A percentile compares a stretch with the other conserved stretches of the same genome.
phyloP scores from a whole-genome alignment of 192 early-diverging fungal genomes.

The Coemansia sp. region DNA sequence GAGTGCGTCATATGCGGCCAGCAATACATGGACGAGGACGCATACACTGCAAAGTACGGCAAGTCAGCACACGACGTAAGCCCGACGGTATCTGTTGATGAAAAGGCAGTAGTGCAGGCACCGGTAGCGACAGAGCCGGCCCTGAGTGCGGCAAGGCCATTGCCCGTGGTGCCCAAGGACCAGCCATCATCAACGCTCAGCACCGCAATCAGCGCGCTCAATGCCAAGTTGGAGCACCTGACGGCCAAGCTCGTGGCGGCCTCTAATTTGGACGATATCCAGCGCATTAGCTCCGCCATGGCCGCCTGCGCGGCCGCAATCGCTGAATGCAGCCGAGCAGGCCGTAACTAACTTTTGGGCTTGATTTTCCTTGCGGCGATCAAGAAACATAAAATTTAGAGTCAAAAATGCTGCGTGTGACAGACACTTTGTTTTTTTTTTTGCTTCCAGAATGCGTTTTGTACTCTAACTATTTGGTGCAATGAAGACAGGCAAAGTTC shows the following conservation, averaged over 20 bases:
- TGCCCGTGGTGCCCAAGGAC: neutral
- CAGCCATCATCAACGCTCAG: neutral
- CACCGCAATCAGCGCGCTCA: slow-evolving; percentile 18
- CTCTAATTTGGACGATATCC: slow-evolving; percentile 13
- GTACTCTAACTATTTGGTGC: neutral
- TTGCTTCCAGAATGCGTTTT: neutral
- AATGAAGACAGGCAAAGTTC: slow-evolving; percentile 1
- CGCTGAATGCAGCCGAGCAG: slow-evolving; percentile 6
- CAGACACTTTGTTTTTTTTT: neutral
- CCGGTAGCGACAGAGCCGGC: neutral
- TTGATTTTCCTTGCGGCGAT: neutral
- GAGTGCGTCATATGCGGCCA: slow-evolving; percentile 35
- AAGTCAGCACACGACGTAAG: neutral
- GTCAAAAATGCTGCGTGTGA: too few species aligned
- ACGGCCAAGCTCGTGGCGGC: slow-evolving; percentile 16
- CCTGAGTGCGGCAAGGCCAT: too few species aligned
- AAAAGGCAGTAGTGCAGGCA: neutral
- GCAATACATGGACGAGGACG: slow-evolving; percentile 38
- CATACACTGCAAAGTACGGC: slow-evolving; percentile 29
- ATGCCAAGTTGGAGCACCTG: slow-evolving; percentile 17
- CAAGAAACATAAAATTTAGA: neutral
- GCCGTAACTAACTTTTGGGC: neutral
- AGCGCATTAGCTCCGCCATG: slow-evolving; percentile 19
- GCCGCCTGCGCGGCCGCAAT: slow-evolving; percentile 22
- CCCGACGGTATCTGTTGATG: neutral